Evolutionary conservation across 108 stramenopile species (phyloP).

Genomic region (Cyclotella sp.): DNA sequence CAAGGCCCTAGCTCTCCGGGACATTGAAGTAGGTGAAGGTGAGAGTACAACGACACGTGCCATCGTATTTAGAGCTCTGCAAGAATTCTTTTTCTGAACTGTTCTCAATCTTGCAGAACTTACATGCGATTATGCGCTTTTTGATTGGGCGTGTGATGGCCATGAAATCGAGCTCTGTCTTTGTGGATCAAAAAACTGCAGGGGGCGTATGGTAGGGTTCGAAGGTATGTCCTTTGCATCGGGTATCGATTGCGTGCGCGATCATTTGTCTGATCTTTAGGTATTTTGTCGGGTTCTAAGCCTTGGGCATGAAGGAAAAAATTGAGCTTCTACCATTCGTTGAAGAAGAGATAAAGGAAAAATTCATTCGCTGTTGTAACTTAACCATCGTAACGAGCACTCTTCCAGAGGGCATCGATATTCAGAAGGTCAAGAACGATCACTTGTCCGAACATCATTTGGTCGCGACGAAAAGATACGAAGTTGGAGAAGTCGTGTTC

Average conservation of each 20-base stretch:
- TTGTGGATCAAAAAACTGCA: conserved; percentile 38
- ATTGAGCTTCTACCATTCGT: conserved; percentile 26
- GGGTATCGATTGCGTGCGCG: not conserved
- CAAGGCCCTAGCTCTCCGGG: conserved; percentile 35
- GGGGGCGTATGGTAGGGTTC: conserved; percentile 43
- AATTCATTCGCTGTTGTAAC: conserved; percentile 20
- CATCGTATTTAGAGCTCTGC: not conserved
- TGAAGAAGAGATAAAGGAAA: conserved; percentile 42
- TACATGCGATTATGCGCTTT: conserved; percentile 49
- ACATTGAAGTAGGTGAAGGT: conserved; percentile 36
- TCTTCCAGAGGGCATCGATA: conserved; percentile 29
- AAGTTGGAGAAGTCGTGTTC: conserved; percentile 32
- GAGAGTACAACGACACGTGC: not conserved
- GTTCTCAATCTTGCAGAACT: conserved; percentile 6
- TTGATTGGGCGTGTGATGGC: conserved; percentile 39
- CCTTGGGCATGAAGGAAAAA: conserved; percentile 27
- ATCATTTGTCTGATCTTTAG: not conserved
- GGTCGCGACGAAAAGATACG: conserved; percentile 28
- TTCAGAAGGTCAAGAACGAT: conserved; percentile 18
- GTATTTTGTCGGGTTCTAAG: not conserved
- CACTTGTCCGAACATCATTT: conserved; percentile 19
- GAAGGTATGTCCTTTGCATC: conserved; percentile 16
- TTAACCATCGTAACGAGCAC: conserved; percentile 22
- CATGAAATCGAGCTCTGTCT: conserved; percentile 45
- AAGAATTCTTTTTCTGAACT: not conserved